phyloP scores from a whole-genome alignment of 768 basidiomycete genomes.

The Amanita polypyramis region DNA sequence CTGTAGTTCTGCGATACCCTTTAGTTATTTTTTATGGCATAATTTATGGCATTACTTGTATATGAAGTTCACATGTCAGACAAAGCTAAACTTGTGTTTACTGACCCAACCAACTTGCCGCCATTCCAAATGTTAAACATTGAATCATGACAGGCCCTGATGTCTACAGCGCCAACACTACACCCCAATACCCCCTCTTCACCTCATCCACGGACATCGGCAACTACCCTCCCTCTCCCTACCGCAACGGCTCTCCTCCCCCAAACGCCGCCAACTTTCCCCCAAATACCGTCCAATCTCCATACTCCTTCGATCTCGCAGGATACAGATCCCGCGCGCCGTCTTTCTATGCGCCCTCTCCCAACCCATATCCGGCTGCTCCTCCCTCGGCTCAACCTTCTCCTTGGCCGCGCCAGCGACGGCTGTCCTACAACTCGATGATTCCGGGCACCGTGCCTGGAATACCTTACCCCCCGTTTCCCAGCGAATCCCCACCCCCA shows the following conservation, averaged over 20 bases:
- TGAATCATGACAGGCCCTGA: constrained; percentile 4
- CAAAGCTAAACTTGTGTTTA: too few relatives aligned
- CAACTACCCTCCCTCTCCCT: constrained; percentile 6
- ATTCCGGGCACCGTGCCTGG: constrained; percentile 1
- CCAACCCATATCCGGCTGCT: neutral
- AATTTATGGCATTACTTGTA: neutral
- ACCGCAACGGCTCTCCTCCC: constrained; percentile 4
- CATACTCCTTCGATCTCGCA: neutral
- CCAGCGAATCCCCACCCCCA: neutral
- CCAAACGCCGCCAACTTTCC: neutral
- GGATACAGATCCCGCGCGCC: constrained; percentile 3
- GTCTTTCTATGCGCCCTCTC: constrained; percentile 2
- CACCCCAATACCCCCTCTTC: constrained; percentile 5
- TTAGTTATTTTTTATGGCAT: too few relatives aligned
- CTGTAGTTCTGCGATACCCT: too few relatives aligned
- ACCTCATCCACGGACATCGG: neutral
- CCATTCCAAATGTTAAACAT: neutral
- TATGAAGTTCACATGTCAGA: neutral
- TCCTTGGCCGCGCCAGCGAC: neutral
- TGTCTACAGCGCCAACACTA: constrained; percentile 1
- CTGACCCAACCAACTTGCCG: neutral
- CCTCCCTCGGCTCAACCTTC: neutral
- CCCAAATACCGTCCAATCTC: constrained; percentile 3
- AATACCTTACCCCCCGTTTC: neutral
- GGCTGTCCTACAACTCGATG: constrained; percentile 3